Base-by-base conservation (phyloP, 345 rosid species). In the Cardamine occulta region DNA sequence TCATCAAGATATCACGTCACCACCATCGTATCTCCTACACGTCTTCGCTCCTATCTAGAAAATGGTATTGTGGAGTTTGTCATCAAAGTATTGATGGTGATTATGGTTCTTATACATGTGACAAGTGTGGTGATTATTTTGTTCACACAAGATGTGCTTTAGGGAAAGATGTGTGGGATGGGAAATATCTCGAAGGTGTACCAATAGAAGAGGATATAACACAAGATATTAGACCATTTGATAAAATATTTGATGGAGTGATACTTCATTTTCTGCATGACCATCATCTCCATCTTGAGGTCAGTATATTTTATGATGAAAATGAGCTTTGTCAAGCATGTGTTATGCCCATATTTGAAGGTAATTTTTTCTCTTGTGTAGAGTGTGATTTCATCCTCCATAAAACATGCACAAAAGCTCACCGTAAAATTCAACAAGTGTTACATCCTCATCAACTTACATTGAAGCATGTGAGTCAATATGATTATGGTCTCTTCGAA, bases 251-350 rank as follows among this genome's bases (percentile, higher is more conserved):
- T 7, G n/a, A 70, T 12, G 74, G 54, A 18, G 8, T 40, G 13
- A 45, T 70, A 59, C 56, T 5, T 28, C 39, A 70, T 57, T 70
- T 70, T 45, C 31, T 57, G 8, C 74, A 70, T 45, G 31, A 57
- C 15, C 74, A 58, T 70, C 34, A 19, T 34, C 75, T 59, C 12
- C 21, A 0, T 3, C 23, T 71, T 0, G 5, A 59, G 1, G 12
- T 9, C 21, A 47, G 3, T 23, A 48, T 24, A 48, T 3, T 34
- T n/a, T 49, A 51, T 44, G 64, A 69, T 0, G 55, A 56, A 44
- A 69, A 29, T 10, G 29, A 42, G 31, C 0, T 56, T 28, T 69
- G 42, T 69, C 32, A 56, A 18, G 44, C 44, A 0, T 69, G 55
- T 49, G 51, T 1, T 4, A 4, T 72, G 0, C 60, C 51, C n/a